These are phyloP conservation scores for Hanseniaspora lachancei DNA, from an alignment of 805 yeast species.

Conservation along the genomic window DNA sequence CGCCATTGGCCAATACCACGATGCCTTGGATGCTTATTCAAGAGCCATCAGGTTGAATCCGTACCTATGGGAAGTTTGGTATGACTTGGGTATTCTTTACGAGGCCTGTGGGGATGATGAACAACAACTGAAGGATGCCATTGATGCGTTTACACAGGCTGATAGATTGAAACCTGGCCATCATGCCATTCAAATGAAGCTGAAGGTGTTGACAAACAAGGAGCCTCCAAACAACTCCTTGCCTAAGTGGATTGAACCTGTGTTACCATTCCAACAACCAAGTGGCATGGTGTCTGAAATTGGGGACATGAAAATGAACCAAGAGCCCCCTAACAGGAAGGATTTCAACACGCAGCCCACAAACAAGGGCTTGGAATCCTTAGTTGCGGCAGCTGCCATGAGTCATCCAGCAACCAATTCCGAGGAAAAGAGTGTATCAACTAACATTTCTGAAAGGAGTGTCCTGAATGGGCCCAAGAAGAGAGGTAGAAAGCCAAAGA, in stretches of 20 bases:
- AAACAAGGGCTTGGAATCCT: conserved; percentile 1
- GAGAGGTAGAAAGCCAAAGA: conserved; percentile 12
- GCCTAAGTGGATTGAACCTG: conserved; percentile 11
- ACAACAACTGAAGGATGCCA: conserved; percentile 72
- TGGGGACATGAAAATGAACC: conserved; percentile 15
- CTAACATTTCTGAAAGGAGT: too few relatives aligned
- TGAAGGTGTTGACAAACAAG: conserved; percentile 63
- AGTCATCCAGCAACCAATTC: not conserved
- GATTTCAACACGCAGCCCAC: not conserved
- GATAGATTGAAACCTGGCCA: conserved; percentile 89
- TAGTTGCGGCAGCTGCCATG: conserved; percentile 12
- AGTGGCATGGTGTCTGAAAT: conserved; percentile 9
- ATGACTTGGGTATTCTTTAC: conserved; percentile 90
- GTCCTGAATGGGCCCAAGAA: not conserved
- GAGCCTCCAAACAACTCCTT: not conserved
- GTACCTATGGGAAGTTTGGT: conserved; percentile 95
- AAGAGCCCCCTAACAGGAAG: not conserved
- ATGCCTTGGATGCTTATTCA: conserved; percentile 94
- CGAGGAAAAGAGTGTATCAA: too few relatives aligned
- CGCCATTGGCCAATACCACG: conserved; percentile 90
- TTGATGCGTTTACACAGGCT: conserved; percentile 94
- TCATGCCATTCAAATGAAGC: conserved; percentile 84
- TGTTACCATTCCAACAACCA: conserved; percentile 20
- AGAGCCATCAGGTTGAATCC: conserved; percentile 93
- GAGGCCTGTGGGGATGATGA: conserved; percentile 78